phyloP scores from a whole-genome alignment of 1,284 basidiomycete species.

The Austroboletus sp. region DNA sequence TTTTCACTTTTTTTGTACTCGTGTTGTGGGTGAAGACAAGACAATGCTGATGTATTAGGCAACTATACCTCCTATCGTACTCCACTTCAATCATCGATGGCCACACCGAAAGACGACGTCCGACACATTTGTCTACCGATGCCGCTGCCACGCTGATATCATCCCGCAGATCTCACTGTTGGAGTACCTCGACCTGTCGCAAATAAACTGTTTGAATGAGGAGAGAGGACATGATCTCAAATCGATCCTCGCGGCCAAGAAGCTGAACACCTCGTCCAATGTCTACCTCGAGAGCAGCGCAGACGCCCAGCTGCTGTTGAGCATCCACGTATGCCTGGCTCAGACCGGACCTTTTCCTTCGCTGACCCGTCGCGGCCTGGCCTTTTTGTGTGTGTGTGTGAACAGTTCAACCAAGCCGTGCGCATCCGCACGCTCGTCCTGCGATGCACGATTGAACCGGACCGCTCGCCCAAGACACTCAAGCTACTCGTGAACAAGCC shows the following conservation, averaged over 20 bases:
- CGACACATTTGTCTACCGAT: slow-evolving; percentile 5
- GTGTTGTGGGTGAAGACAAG: slow-evolving; percentile 6
- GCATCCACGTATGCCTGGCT: slow-evolving; percentile 59
- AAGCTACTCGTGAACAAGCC: slow-evolving; percentile 65
- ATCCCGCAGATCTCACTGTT: slow-evolving; percentile 48
- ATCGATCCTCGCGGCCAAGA: slow-evolving; percentile 48
- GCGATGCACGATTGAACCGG: slow-evolving; percentile 42
- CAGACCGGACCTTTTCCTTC: too few species aligned
- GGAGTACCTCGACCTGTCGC: slow-evolving; percentile 52
- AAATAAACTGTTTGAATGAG: slow-evolving; percentile 77
- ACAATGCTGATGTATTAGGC: background rate
- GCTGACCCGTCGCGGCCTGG: background rate
- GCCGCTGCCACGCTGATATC: slow-evolving; percentile 8
- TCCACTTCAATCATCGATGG: slow-evolving; percentile 15
- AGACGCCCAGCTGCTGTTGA: slow-evolving; percentile 73
- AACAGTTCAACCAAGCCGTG: slow-evolving; percentile 74
- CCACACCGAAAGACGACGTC: slow-evolving; percentile 28
- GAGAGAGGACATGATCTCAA: slow-evolving; percentile 53
- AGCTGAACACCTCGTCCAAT: slow-evolving; percentile 40
- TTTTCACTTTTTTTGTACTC: background rate
- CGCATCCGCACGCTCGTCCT: slow-evolving; percentile 67
- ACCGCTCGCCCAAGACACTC: slow-evolving; percentile 57
- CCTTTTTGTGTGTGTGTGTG: background rate
- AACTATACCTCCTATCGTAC: slow-evolving; percentile 15
- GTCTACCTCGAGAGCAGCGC: slow-evolving; percentile 68